These are phyloP conservation scores for Lentinula aciculospora DNA, from an alignment of 768 basidiomycete genomes.

Conservation along the genomic window DNA sequence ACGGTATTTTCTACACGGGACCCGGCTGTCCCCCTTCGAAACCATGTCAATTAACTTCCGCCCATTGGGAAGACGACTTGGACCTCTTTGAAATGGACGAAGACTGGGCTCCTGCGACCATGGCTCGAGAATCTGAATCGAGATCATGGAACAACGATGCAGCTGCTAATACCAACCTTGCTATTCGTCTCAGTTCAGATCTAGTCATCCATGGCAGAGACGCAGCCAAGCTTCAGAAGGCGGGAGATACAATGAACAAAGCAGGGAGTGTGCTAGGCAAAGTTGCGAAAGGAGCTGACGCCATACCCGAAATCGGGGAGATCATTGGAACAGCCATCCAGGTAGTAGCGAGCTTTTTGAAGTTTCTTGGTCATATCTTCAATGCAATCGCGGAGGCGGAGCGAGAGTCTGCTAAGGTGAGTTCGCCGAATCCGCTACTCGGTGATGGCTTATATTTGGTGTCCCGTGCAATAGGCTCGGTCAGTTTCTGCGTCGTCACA, in stretches of 20 bases:
- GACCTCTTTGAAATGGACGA: background rate
- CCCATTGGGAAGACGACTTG: background rate
- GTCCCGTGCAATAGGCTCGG: background rate
- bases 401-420: background rate
- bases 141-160: background rate
- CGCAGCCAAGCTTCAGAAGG: background rate
- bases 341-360: background rate
- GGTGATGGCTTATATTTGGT: too few species aligned
- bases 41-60: background rate
- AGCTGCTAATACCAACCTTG: background rate
- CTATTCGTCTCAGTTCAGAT: background rate
- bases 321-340: background rate
- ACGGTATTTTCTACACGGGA: background rate
- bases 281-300: background rate
- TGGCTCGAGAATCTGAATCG: background rate
- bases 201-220: background rate
- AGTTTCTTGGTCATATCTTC: background rate
- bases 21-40: background rate
- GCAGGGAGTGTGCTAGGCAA: background rate
- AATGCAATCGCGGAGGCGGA: background rate
- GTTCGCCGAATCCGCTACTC: background rate
- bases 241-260: background rate
- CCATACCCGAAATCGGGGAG: background rate
- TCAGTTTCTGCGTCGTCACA: background rate
- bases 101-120: background rate